Conservation (phyloP, 2,329 filamentous ascomycete genomes). For the Aspergillus udagawae region DNA sequence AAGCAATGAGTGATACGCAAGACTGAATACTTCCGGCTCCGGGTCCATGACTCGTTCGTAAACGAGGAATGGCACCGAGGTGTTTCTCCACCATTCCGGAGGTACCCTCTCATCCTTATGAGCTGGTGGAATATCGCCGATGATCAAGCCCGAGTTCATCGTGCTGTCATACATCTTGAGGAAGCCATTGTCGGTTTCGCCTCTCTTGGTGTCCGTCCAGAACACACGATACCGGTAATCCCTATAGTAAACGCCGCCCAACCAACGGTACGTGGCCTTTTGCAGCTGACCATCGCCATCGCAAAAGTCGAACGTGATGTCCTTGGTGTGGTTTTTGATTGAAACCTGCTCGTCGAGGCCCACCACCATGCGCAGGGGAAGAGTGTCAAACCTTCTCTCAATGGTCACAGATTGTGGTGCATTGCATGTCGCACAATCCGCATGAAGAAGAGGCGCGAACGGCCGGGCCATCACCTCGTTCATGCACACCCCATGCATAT, state of each 20-base stretch:
- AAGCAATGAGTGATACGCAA: constrained; percentile 9
- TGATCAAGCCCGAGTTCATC: constrained; percentile 22
- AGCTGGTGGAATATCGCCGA: constrained; percentile 19
- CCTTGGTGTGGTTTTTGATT: constrained; percentile 21
- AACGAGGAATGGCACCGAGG: constrained; percentile 25
- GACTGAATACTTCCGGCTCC: constrained; percentile 10
- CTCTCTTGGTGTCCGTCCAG: constrained; percentile 28
- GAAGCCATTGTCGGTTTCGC: constrained; percentile 18
- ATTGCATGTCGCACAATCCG: constrained; percentile 8
- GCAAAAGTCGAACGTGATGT: constrained; percentile 22
- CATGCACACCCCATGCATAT: constrained; percentile 16
- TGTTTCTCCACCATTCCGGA: constrained; percentile 17
- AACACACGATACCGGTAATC: constrained; percentile 23
- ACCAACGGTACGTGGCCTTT: constrained; percentile 32
- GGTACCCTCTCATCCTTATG: constrained; percentile 22
- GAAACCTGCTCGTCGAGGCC: constrained; percentile 7
- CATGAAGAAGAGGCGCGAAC: constrained; percentile 5
- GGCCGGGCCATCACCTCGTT: constrained; percentile 16
- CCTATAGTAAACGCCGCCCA: constrained; percentile 34
- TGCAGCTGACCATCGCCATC: constrained; percentile 11
- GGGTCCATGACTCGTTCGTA: constrained; percentile 34
- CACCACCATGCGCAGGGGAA: constrained; percentile 31
- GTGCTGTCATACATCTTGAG: constrained; percentile 31
- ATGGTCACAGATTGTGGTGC: background rate
- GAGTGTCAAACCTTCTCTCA: constrained; percentile 13